phyloP scores from a whole-genome alignment of 2,329 filamentous ascomycete genomes.

The Pseudogymnoascus sp. region DNA sequence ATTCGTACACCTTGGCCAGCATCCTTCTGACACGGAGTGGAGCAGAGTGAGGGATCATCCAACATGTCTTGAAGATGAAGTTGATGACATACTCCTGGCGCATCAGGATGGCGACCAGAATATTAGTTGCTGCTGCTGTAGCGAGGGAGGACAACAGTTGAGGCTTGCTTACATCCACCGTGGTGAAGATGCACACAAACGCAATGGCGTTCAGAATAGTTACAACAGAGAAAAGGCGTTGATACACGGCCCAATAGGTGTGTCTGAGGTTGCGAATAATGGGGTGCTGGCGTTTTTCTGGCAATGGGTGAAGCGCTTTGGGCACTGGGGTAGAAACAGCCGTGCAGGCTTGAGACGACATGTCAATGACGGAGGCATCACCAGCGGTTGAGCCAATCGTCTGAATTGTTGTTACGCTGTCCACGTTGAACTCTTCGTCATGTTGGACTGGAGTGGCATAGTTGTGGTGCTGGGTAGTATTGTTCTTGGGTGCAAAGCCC shows the following conservation, averaged over 20 bases:
- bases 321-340: neutral
- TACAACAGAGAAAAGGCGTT: constrained; percentile 48
- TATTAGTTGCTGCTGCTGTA: constrained; percentile 38
- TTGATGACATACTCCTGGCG: constrained; percentile 50
- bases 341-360: neutral
- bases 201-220: constrained; percentile 42
- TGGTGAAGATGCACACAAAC: constrained; percentile 32
- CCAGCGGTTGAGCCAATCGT: neutral
- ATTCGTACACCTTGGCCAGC: constrained; percentile 45
- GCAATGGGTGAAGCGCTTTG: neutral
- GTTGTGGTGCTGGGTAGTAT: neutral
- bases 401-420: neutral
- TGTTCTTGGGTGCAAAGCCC: neutral
- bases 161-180: neutral
- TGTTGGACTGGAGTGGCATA: neutral
- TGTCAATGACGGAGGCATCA: neutral
- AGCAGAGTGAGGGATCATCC: constrained; percentile 37
- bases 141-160: constrained; percentile 9
- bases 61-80: constrained; percentile 39
- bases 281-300: neutral
- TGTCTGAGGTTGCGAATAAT: constrained; percentile 18
- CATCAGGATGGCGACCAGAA: constrained; percentile 43
- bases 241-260: constrained; percentile 45
- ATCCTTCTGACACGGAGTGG: constrained; percentile 43
- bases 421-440: neutral